Conservation (phyloP, 495 filamentous ascomycete species). For the Xylona heveae region DNA sequence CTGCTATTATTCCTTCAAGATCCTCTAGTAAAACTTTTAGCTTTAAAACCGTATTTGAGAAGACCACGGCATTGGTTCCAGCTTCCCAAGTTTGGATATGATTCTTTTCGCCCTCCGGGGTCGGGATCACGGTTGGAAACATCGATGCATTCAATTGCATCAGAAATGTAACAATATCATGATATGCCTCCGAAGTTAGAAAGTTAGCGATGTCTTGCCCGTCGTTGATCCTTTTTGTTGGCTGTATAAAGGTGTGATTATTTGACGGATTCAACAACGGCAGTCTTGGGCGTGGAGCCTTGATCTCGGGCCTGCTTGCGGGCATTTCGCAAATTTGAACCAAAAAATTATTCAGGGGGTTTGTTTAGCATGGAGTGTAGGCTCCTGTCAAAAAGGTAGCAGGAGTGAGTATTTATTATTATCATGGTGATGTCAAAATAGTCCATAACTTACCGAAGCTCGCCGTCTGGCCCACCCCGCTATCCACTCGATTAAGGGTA, state of each 20-base stretch:
- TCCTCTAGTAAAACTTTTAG: slow-evolving; percentile 38
- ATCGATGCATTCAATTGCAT: slow-evolving; percentile 76
- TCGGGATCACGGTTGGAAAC: slow-evolving; percentile 36
- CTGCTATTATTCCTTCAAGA: slow-evolving; percentile 44
- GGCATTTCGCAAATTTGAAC: too few relatives aligned
- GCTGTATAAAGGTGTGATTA: slow-evolving; percentile 27
- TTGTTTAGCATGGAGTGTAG: too few relatives aligned
- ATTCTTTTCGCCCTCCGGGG: slow-evolving; percentile 10
- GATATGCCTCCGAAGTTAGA: slow-evolving; percentile 57
- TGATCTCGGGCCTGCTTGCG: too few relatives aligned
- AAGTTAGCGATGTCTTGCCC: slow-evolving; percentile 59
- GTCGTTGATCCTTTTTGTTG: slow-evolving; percentile 61
- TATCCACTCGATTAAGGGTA: too few relatives aligned
- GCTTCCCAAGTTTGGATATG: slow-evolving; percentile 31
- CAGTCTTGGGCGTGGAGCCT: too few relatives aligned
- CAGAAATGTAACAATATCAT: slow-evolving; percentile 67
- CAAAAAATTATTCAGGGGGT: too few relatives aligned
- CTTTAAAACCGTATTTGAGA: slow-evolving; percentile 36
- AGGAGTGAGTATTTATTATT: too few relatives aligned
- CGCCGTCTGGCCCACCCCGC: too few relatives aligned
- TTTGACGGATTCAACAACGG: slow-evolving; percentile 6
- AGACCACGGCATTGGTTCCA: slow-evolving; percentile 22
- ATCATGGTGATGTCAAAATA: too few relatives aligned
- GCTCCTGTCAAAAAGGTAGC: too few relatives aligned
- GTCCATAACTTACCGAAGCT: too few relatives aligned